Evolutionary conservation across 2,329 filamentous ascomycete genomes (phyloP).

Genomic region (Monilinia laxa): DNA sequence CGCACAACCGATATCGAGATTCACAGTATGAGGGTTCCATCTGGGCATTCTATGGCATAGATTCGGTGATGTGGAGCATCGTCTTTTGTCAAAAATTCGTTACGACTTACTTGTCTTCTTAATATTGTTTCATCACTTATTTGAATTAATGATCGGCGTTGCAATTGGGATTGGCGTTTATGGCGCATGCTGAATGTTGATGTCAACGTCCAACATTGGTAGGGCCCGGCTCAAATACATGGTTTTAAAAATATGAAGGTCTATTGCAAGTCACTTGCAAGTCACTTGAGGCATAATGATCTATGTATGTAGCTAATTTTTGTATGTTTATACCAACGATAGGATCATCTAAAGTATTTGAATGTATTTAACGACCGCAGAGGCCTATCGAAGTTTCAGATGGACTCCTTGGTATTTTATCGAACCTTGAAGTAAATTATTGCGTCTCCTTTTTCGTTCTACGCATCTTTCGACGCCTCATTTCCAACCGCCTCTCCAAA

Average conservation of each 20-base stretch:
- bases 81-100: neutral
- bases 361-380: neutral
- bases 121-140: neutral
- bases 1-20: slow-evolving; percentile 20
- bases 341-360: neutral
- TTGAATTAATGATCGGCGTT: neutral
- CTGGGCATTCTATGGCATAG: neutral
- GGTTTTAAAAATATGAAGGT: neutral
- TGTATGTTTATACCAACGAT: neutral
- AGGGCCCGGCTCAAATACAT: neutral
- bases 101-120: neutral
- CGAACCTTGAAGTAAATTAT: neutral
- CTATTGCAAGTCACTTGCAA: neutral
- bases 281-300: neutral
- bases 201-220: neutral
- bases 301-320: neutral
- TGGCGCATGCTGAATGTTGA: neutral
- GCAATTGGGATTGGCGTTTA: neutral
- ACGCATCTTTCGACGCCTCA: neutral
- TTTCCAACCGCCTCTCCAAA: neutral
- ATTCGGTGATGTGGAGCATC: neutral
- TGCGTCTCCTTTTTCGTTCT: neutral
- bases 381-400: neutral
- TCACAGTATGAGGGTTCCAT: neutral
- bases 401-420: neutral